Evolutionary conservation across 2,329 filamentous ascomycete species (phyloP).

Genomic region (Sporothrix phasma): DNA sequence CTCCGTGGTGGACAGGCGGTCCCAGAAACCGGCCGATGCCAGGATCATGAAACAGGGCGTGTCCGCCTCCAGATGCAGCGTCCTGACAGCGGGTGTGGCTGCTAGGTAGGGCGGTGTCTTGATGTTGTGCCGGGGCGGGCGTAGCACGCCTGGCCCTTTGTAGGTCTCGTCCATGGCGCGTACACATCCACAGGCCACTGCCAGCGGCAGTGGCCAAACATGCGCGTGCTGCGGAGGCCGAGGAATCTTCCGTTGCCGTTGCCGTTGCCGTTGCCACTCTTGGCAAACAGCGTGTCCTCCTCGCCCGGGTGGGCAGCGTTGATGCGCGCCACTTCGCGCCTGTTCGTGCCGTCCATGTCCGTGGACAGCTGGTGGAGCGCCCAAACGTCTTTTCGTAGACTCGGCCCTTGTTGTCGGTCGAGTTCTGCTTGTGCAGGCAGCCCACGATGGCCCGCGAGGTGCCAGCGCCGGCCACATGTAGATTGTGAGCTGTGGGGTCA

Average conservation of each 20-base stretch:
- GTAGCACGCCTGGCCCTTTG: slow-evolving; percentile 67
- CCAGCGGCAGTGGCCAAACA: slow-evolving; percentile 93
- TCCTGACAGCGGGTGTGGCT: slow-evolving; percentile 87
- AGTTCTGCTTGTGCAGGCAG: slow-evolving; percentile 33
- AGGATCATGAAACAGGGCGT: slow-evolving; percentile 92
- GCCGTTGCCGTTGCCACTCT: slow-evolving; percentile 81
- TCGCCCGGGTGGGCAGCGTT: slow-evolving; percentile 83
- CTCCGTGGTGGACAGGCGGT: slow-evolving; percentile 98
- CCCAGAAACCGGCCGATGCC: slow-evolving; percentile 94
- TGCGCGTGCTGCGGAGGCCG: slow-evolving; percentile 78
- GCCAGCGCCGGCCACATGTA: slow-evolving; percentile 90
- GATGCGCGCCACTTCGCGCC: slow-evolving; percentile 72
- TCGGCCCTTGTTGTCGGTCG: no score
- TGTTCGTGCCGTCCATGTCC: slow-evolving; percentile 87
- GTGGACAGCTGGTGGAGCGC: slow-evolving; percentile 78
- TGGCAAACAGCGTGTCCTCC: slow-evolving; percentile 63
- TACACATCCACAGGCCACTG: slow-evolving; percentile 89
- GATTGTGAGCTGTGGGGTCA: slow-evolving; percentile 72
- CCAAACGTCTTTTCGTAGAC: slow-evolving; percentile 58
- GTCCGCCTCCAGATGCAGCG: slow-evolving; percentile 78
- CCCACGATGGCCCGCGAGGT: slow-evolving; percentile 94
- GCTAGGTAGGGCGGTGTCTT: slow-evolving; percentile 89
- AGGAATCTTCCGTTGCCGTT: no score
- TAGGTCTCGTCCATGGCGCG: slow-evolving; percentile 71
- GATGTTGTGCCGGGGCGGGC: slow-evolving; percentile 38